Evolutionary conservation across 345 rosid genomes (phyloP).

Genomic region (Garcia nutans): DNA sequence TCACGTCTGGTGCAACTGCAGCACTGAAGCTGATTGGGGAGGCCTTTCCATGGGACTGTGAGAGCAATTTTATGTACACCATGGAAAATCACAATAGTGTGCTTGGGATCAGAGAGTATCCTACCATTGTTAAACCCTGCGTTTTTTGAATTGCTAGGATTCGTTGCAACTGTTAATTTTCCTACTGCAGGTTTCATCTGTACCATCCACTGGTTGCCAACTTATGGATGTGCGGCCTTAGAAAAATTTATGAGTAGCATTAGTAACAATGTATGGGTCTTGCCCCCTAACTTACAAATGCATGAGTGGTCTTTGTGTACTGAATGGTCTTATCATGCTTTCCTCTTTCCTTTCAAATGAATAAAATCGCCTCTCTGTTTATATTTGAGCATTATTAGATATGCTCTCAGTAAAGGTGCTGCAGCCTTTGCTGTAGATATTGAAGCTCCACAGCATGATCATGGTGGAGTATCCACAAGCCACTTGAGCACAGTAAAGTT

Average conservation of each 20-base stretch:
- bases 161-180: not conserved
- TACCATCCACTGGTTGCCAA: not conserved
- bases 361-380: conserved; percentile 11
- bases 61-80: conserved; percentile 72
- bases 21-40: conserved; percentile 90
- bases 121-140: conserved; percentile 16
- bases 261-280: not conserved
- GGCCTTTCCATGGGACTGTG: conserved; percentile 79
- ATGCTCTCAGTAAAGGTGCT: conserved; percentile 80
- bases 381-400: conserved; percentile 43
- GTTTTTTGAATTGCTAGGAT: not conserved
- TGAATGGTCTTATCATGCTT: not conserved
- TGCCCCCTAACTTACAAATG: not conserved
- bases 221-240: not conserved
- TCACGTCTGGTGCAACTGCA: conserved; percentile 97
- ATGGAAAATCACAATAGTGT: conserved; percentile 97
- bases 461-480: conserved; percentile 26
- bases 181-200: not conserved
- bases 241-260: not conserved
- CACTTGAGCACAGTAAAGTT: conserved; percentile 40
- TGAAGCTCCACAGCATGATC: conserved; percentile 38
- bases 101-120: conserved; percentile 98
- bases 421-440: conserved; percentile 80
- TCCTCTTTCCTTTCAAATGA: not conserved
- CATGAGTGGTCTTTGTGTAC: not conserved